phyloP scores from a whole-genome alignment of 768 basidiomycete genomes.

The Podaxis sp. region DNA sequence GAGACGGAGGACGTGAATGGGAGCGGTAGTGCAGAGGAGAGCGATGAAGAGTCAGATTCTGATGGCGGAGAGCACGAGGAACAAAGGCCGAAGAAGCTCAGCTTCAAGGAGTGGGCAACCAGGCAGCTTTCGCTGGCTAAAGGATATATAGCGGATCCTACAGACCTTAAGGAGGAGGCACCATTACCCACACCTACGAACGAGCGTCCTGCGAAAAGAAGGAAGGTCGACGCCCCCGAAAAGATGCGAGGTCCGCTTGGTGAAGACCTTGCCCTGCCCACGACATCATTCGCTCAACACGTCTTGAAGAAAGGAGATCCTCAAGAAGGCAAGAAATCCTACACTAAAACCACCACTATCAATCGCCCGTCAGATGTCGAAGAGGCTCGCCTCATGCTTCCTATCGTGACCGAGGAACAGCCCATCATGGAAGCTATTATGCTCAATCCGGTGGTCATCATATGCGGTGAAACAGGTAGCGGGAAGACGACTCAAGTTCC shows the following conservation, averaged over 20 bases:
- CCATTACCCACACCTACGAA: slow-evolving; percentile 8
- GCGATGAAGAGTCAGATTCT: slow-evolving; percentile 19
- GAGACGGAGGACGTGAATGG: slow-evolving; percentile 22
- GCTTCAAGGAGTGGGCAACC: slow-evolving; percentile 91
- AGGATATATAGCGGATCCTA: slow-evolving; percentile 28
- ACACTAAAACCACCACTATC: slow-evolving; percentile 50
- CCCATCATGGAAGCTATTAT: slow-evolving; percentile 90
- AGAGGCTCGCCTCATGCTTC: slow-evolving; percentile 75
- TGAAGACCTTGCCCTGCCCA: slow-evolving; percentile 63
- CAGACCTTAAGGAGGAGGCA: slow-evolving; percentile 20
- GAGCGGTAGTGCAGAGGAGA: slow-evolving; percentile 22
- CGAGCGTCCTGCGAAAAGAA: slow-evolving; percentile 45
- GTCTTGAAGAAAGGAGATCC: slow-evolving; percentile 27
- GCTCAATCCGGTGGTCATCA: slow-evolving; percentile 82
- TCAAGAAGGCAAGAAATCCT: slow-evolving; percentile 21
- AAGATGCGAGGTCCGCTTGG: slow-evolving; percentile 82
- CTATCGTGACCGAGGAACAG: slow-evolving; percentile 93
- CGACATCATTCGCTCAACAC: slow-evolving; percentile 61
- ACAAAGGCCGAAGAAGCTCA: slow-evolving; percentile 37
- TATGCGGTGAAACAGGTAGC: slow-evolving; percentile 93
- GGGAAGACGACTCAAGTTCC: slow-evolving; percentile 99
- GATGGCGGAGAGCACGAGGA: slow-evolving; percentile 23
- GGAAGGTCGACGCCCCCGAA: slow-evolving; percentile 35
- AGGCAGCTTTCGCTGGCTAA: slow-evolving; percentile 64
- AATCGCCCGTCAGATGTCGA: slow-evolving; percentile 69